These are phyloP conservation scores for Leccinum insigne DNA, from an alignment of 1,284 basidiomycete species.

Conservation along the genomic window DNA sequence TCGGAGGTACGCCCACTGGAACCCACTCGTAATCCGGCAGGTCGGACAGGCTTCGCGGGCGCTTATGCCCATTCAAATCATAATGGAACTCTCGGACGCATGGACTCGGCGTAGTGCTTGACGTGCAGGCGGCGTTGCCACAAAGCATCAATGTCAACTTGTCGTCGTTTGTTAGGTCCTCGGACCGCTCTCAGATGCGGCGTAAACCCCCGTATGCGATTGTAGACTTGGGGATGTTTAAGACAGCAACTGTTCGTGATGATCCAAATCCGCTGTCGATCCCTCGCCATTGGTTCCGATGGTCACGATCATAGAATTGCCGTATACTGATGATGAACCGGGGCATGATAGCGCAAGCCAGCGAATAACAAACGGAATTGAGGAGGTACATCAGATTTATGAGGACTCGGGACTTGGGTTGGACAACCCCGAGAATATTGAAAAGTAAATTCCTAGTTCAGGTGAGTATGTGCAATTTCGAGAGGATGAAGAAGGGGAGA, in stretches of 20 bases:
- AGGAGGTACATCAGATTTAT: not conserved
- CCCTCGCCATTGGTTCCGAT: not conserved
- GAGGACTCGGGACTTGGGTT: not conserved
- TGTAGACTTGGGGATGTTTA: not conserved
- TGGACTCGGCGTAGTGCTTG: not conserved
- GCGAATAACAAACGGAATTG: not conserved
- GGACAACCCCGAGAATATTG: slow-evolving; percentile 3
- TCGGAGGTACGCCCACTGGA: not conserved
- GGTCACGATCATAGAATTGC: not conserved
- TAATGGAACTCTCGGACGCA: not conserved
- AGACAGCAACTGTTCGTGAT: not conserved
- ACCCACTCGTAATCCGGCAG: not conserved
- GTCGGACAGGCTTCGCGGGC: not conserved
- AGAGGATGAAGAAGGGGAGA: not conserved
- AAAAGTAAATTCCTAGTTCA: slow-evolving; percentile 5
- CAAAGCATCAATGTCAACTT: not conserved
- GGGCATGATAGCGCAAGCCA: not conserved
- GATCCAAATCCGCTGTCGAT: not conserved
- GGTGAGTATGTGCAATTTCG: not conserved
- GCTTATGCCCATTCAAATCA: not conserved
- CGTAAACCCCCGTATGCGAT: not conserved
- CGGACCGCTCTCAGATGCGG: not conserved
- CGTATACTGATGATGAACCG: not conserved
- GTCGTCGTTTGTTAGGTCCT: not conserved
- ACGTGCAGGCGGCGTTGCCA: not conserved